These are phyloP conservation scores for Strigomonas galati DNA, from an alignment of 208 protist genomes.

Conservation along the genomic window DNA sequence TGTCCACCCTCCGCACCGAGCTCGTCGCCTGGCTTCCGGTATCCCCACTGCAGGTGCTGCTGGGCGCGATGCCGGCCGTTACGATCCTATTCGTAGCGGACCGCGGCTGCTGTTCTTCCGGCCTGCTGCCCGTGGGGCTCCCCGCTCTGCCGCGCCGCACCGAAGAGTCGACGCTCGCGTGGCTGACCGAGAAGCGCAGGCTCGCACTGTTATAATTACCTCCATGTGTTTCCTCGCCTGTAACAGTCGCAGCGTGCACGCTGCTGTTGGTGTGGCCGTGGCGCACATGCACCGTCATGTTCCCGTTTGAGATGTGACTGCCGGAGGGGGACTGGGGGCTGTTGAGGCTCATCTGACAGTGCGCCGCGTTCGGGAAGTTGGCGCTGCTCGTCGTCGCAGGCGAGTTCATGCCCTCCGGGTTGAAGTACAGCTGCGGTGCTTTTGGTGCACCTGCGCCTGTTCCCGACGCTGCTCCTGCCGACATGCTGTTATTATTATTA, in stretches of 20 bases:
- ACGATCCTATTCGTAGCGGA: neutral
- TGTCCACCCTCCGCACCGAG: neutral
- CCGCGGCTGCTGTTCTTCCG: too few relatives aligned
- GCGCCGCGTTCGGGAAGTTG: too few relatives aligned
- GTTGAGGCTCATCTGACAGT: too few relatives aligned
- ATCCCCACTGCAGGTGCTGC: constrained; percentile 32
- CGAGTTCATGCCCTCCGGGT: neutral
- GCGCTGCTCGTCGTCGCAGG: too few relatives aligned
- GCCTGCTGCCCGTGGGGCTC: too few relatives aligned
- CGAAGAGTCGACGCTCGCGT: too few relatives aligned
- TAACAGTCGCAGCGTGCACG: neutral
- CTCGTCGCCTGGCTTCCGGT: constrained; percentile 19
- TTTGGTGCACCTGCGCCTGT: neutral
- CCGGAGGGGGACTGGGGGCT: neutral
- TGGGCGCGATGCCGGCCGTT: constrained; percentile 5
- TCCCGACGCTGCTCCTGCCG: neutral
- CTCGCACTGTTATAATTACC: too few relatives aligned
- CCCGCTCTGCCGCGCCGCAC: too few relatives aligned
- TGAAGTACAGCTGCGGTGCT: constrained; percentile 1
- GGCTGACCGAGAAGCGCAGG: too few relatives aligned
- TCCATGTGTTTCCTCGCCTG: too few relatives aligned
- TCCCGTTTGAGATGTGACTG: neutral
- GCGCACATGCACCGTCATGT: neutral
- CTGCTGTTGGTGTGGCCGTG: neutral
- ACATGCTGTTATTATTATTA: constrained; percentile 1